A percentile compares a stretch with the other conserved stretches of the same genome.
Conservation (phyloP, 768 basidiomycete species). For the Paxillus involutus region DNA sequence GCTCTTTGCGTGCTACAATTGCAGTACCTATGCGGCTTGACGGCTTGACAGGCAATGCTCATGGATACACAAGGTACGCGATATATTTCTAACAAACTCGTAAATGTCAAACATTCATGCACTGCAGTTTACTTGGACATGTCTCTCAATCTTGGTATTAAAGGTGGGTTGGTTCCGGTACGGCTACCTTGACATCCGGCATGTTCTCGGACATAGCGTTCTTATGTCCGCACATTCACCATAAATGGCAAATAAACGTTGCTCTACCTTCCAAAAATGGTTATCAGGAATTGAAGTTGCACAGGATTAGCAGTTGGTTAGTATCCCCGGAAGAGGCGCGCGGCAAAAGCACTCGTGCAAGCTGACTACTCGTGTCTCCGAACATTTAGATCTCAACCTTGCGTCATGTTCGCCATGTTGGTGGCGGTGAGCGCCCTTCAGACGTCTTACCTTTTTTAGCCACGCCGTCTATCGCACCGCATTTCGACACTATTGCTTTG, state of each 20-base stretch:
- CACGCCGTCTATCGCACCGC: constrained; percentile 31
- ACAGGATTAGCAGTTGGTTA: constrained; percentile 26
- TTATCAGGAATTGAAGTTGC: neutral
- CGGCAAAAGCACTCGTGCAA: constrained; percentile 6
- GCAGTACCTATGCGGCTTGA: constrained; percentile 7
- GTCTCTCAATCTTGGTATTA: neutral
- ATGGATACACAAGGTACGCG: constrained; percentile 16
- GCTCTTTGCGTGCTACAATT: constrained; percentile 4
- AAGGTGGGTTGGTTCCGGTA: constrained; percentile 11
- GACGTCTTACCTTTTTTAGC: constrained; percentile 24
- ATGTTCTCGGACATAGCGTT: neutral
- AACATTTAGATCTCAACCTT: constrained; percentile 10
- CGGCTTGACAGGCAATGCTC: constrained; percentile 16
- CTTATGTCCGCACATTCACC: neutral
- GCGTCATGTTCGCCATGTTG: constrained; percentile 25
- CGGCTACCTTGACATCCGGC: constrained; percentile 23
- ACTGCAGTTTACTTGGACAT: constrained; percentile 12
- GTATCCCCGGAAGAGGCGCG: constrained; percentile 21
- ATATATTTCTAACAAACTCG: constrained; percentile 3
- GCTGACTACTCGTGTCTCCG: constrained; percentile 7
- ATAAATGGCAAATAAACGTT: constrained; percentile 4
- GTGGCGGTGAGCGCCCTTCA: constrained; percentile 33
- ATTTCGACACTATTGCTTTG: constrained; percentile 22
- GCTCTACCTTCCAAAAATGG: constrained; percentile 4
- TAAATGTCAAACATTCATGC: constrained; percentile 14